Evolutionary conservation across 2,329 filamentous ascomycete genomes (phyloP), one percentile per base, ranked within the genome.

Genomic region (Botrytis aclada): DNA sequence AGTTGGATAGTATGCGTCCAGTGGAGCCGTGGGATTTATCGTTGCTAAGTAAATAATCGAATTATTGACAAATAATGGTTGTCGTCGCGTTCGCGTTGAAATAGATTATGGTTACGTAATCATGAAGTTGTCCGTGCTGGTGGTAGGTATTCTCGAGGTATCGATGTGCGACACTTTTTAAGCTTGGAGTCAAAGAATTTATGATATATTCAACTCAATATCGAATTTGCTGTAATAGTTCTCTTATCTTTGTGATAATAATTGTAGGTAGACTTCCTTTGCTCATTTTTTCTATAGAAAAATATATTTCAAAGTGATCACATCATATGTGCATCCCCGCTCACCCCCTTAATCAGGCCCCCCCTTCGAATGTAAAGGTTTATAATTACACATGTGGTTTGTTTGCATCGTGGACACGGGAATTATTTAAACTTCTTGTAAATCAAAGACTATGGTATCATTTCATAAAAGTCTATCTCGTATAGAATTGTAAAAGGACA

Each of bases 31-130:
- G 34, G 29, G 37, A 8, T 20, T 56, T 67, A 16, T 67, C n/a
- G 65, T 56, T 56, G 34, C 47, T n/a, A 41, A 29, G 47, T 67
- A 67, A 67, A 67, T 56, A 41, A 67, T 56, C 34, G 37, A 41
- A 56, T 32, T 56, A 37, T 67, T 67, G 34, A 41, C 37, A 56
- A 39, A 9, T 25, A 25, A 41, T 41, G 56, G 5, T 22, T n/a
- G 34, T 41, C 29, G 65, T 67, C 65, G 65, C 65, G 65, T 67
- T 43, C 34, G 25, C 47, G 65, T 16, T 32, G 25, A 67, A 41
- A 32, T 47, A 14, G 18, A 3, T 20, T 41, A 12, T 54, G 34
- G 39, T 67, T 67, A 67, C 14, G 47, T 67, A 67, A 67, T 67
- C 65, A 67, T 4, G 5, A 67, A 41, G n/a, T 25, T 32, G 65